Base-by-base conservation (phyloP, 2,329 filamentous ascomycete genomes). In the Trichoderma arundinaceum region DNA sequence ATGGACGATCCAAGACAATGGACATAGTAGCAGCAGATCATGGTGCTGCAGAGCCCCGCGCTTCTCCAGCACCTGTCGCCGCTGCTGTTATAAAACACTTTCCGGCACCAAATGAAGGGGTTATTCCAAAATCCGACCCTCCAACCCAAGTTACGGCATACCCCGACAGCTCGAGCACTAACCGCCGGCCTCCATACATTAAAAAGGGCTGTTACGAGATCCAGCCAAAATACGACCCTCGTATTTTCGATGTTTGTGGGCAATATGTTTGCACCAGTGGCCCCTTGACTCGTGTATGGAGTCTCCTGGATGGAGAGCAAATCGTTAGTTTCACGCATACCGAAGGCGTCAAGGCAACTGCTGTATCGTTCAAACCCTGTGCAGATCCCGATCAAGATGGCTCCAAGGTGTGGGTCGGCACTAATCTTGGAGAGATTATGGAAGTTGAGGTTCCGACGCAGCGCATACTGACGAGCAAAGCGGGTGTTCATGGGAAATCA, bases 201-300 rank as follows among this genome's bases (percentile, higher is more conserved):
- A 90, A 88, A 71, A 84, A 88, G 48, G 90, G 91, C 0, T 85
- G 86, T n/a, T 84, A 84, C 59, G 91, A 94, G 69, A 94, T 99
- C 65, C 79, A 85, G 35, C 94, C 91, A 3, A 93, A 92, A 71
- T 95, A 96, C 71, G 95, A 98, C 69, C 91, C 92, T 5, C 89
- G 92, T 48, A 82, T 93, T 35, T 89, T 97, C 74, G 94, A 95
- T 68, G 88, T 96, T 2, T 97, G 92, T 74, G 95, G 95, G 7
- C 90, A 94, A 69, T 89, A 90, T 70, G 88, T 95, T 7, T 97
- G 92, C 75, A 94, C 94, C 0, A 92, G 91, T 15, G 95, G 94
- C 5, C 90, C 91, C 69, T 83, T 95, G 68, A 98, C 94, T 1
- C 87, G 92, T 67, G 92, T 94, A 0, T 99, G 95, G 94, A 94